Evolutionary conservation across 2,329 filamentous ascomycete species (phyloP), one percentile per base, ranked within the genome.

Genomic region (Zymoseptoria pseudotritici): DNA sequence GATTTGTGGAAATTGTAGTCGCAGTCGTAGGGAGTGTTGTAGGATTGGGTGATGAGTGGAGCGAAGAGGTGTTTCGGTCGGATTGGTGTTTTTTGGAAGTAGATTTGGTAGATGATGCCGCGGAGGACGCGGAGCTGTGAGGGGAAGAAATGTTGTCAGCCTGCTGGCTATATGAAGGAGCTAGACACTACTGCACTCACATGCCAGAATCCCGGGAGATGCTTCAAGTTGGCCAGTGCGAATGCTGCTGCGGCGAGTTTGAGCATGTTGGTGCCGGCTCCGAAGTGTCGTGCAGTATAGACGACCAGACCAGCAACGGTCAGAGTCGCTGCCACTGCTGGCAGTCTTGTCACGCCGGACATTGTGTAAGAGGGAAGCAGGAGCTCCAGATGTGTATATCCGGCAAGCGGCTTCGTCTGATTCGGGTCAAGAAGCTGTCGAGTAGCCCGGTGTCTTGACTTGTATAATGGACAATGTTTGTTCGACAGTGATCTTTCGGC

Each of bases 1-100:
- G 86, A 86, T 73, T 92, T 91, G 80, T 93, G 89, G 51, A 91
- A 71, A 77, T 94, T 93, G 78, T 91, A 91, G 77, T 96, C 92
- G 69, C 87, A 90, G 76, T 96, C 91, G 66, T 89, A 81, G 57
- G 89, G 76, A 0, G 89, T 83, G 13, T 87, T 83, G 70, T 86
- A 84, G 6, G 87, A 84, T 49, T 80, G 78, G 17, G 86, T 85
- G 60, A 89, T 85, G 50, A 88, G 77, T 54, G 89, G 86, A 54
- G 85, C 83, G 78, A 93, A 94, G 65, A 94, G 83, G 50, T 87
- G 83, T 62, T 85, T 80, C 1, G 86, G 73, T 1, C 71, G 69
- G 1, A 73, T 76, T 0, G 75, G 75, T 57, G 76, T 73, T 36
- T 54, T 57, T 36, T 70, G 67, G 57, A 79, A 61, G 67, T 79